These are phyloP conservation scores for Gossypium trilobum DNA, from an alignment of 441 rosid species.

Conservation along the genomic window DNA sequence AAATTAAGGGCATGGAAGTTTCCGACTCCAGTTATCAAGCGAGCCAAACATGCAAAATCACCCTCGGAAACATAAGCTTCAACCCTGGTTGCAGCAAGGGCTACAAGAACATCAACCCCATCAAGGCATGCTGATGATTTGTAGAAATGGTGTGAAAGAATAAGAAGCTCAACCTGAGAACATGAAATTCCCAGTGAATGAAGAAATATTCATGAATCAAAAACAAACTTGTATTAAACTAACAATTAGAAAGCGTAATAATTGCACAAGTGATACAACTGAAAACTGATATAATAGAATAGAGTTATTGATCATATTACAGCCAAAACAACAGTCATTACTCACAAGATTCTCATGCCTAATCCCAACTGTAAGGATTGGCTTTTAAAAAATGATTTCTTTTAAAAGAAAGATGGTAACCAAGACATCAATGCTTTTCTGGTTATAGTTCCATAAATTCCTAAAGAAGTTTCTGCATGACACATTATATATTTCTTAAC, in stretches of 20 bases:
- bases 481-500: neutral
- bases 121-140: slow-evolving; percentile 97
- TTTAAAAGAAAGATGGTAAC: neutral
- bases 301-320: neutral
- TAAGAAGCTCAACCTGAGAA: slow-evolving; percentile 89
- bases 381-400: neutral
- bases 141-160: slow-evolving; percentile 92
- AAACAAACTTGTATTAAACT: neutral
- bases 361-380: neutral
- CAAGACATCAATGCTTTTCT: neutral
- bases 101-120: slow-evolving; percentile 96
- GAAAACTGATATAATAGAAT: neutral
- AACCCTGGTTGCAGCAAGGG: slow-evolving; percentile 94
- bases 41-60: slow-evolving; percentile 86
- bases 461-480: neutral
- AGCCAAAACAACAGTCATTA: neutral
- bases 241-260: neutral
- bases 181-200: slow-evolving; percentile 8
- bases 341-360: neutral
- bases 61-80: slow-evolving; percentile 93
- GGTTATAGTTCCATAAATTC: slow-evolving; percentile 1
- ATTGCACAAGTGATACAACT: neutral
- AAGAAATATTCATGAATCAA: slow-evolving; percentile 10
- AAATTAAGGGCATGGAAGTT: slow-evolving; percentile 93
- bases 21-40: slow-evolving; percentile 87